Conservation (phyloP, 2,329 filamentous ascomycete genomes). For the Calonectria pseudoreteaudii region DNA sequence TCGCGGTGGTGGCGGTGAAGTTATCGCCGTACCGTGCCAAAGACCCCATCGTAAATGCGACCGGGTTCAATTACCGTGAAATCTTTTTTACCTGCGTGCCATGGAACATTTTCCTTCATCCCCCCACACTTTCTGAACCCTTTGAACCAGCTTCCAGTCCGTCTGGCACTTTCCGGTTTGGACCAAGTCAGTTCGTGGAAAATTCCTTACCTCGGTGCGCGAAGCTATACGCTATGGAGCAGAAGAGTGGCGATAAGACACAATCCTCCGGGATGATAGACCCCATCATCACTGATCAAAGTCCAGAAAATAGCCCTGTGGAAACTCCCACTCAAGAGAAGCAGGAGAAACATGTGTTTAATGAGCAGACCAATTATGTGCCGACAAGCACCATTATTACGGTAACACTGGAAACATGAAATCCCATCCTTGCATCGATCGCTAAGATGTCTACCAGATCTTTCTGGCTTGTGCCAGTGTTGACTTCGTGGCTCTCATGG, state of each 20-base stretch:
- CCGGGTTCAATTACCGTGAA: no score
- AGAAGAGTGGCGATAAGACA: background rate
- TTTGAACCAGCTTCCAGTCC: background rate
- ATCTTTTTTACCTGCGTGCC: background rate
- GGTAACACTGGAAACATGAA: background rate
- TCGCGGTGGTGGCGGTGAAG: background rate
- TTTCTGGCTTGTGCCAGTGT: slow-evolving; percentile 1
- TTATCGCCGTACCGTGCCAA: no score
- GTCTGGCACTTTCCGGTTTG: background rate
- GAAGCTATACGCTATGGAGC: background rate
- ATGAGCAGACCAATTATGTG: slow-evolving; percentile 1
- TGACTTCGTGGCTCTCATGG: background rate
- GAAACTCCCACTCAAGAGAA: background rate
- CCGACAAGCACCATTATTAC: background rate
- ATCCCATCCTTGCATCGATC: background rate
- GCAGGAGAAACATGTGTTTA: background rate
- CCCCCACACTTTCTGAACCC: background rate
- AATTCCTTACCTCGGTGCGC: background rate
- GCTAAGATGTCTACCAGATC: background rate
- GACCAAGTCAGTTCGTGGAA: background rate
- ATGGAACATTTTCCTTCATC: background rate
- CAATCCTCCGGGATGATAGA: background rate
- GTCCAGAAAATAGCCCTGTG: background rate
- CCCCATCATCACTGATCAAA: background rate
- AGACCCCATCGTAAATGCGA: background rate